A percentile compares a stretch with the other conserved stretches of the same genome.
phyloP scores from a whole-genome alignment of 2,329 filamentous ascomycete species.

The Corniculantispora saksenae region DNA sequence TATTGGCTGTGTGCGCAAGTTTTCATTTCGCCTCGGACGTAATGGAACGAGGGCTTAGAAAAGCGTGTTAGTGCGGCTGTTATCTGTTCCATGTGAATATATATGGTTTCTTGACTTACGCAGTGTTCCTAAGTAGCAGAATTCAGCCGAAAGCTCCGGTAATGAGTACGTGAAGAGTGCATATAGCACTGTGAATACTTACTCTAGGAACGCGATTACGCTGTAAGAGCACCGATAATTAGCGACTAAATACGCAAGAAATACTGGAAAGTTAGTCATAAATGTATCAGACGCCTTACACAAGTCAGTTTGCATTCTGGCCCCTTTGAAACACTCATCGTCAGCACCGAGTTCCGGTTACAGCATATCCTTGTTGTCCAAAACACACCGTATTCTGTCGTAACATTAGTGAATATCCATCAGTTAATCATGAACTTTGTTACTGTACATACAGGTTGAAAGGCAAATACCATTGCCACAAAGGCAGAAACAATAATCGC shows the following conservation, averaged over 20 bases:
- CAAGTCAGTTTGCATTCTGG: slow-evolving; percentile 5
- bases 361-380: neutral
- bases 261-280: neutral
- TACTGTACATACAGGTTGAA: neutral
- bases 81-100: neutral
- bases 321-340: neutral
- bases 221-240: neutral
- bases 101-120: neutral
- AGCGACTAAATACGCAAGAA: too few species aligned
- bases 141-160: neutral
- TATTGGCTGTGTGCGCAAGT: neutral
- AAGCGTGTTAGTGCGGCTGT: neutral
- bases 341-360: neutral
- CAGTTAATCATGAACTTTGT: too few species aligned
- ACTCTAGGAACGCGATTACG: neutral
- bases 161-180: too few species aligned
- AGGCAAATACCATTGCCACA: neutral
- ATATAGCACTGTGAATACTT: neutral
- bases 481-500: neutral
- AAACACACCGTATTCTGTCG: neutral
- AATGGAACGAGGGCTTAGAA: neutral
- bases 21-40: neutral
- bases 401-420: too few species aligned
- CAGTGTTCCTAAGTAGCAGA: neutral
- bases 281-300: neutral